A percentile compares a stretch with the other conserved stretches of the same genome.
Conservation (phyloP, 225 moss, liverwort and hornwort species). For the Sphagnum tenellum region DNA sequence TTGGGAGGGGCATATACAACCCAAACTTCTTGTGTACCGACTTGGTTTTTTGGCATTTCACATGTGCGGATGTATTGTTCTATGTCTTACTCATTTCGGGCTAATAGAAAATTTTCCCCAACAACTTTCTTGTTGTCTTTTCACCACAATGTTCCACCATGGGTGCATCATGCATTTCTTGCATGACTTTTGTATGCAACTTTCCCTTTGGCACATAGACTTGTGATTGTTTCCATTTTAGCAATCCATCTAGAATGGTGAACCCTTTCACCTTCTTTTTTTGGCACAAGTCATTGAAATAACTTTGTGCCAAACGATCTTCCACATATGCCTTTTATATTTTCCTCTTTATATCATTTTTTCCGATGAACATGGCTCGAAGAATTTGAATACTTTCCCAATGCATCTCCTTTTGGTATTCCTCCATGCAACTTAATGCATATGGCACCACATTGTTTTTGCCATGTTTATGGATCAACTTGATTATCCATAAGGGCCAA, state of each 20-base stretch:
- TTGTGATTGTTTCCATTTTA: neutral
- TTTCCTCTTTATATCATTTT: neutral
- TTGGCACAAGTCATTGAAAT: neutral
- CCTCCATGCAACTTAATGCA: neutral
- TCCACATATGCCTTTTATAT: no score
- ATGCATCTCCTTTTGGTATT: neutral
- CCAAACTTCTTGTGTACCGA: neutral
- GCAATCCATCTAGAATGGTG: neutral
- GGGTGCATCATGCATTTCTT: neutral
- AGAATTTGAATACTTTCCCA: neutral
- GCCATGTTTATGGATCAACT: constrained; percentile 2
- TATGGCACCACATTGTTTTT: constrained; percentile 2
- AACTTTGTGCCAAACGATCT: no score
- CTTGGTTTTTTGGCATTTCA: neutral
- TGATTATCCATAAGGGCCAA: neutral
- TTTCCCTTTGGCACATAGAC: neutral
- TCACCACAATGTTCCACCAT: neutral
- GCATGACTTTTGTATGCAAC: neutral
- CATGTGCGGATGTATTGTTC: neutral
- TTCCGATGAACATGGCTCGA: neutral
- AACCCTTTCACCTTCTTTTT: neutral
- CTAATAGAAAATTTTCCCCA: neutral
- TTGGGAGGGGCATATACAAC: neutral
- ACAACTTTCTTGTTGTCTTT: neutral
- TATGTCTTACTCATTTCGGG: neutral